phyloP scores from a whole-genome alignment of 495 filamentous ascomycete genomes.

The Hypoxylon lenormandii region DNA sequence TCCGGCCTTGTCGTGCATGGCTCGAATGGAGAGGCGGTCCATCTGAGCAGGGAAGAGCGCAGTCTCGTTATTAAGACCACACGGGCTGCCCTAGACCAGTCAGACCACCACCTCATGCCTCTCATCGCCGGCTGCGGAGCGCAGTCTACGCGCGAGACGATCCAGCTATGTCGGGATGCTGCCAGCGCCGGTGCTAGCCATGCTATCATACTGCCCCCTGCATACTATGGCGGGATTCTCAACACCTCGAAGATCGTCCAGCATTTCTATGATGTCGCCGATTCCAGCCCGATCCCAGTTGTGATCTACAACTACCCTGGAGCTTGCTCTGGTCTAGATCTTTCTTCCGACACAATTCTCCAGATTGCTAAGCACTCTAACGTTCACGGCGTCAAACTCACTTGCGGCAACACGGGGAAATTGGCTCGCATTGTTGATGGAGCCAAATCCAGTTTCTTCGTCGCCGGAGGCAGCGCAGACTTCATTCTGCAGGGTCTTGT shows the following conservation, averaged over 20 bases:
- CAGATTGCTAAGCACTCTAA: slow-evolving; percentile 78
- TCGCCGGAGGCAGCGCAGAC: slow-evolving; percentile 84
- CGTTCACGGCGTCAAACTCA: slow-evolving; percentile 86
- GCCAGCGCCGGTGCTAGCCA: slow-evolving; percentile 81
- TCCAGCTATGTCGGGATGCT: slow-evolving; percentile 82
- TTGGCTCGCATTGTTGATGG: slow-evolving; percentile 79
- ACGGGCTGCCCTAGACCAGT: slow-evolving; percentile 74
- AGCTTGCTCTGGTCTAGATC: slow-evolving; percentile 82
- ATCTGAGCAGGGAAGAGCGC: slow-evolving; percentile 77
- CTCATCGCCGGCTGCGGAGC: slow-evolving; percentile 87
- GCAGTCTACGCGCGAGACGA: slow-evolving; percentile 86
- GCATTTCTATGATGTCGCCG: slow-evolving; percentile 79
- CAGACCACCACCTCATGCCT: slow-evolving; percentile 74
- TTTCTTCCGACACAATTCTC: slow-evolving; percentile 83
- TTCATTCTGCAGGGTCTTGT: slow-evolving; percentile 83
- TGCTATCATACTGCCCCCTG: slow-evolving; percentile 84
- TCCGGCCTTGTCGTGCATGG: slow-evolving; percentile 82
- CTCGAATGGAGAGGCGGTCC: slow-evolving; percentile 89
- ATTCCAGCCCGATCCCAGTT: slow-evolving; percentile 74
- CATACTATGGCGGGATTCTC: slow-evolving; percentile 81
- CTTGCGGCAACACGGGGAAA: slow-evolving; percentile 88
- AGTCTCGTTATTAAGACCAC: slow-evolving; percentile 77
- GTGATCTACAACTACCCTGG: slow-evolving; percentile 89
- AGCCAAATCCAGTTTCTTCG: slow-evolving; percentile 72
- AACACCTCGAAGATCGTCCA: slow-evolving; percentile 75